Evolutionary conservation across 2,329 filamentous ascomycete genomes (phyloP), one percentile per base, ranked within the genome.

Genomic region (Colletotrichum sp.): DNA sequence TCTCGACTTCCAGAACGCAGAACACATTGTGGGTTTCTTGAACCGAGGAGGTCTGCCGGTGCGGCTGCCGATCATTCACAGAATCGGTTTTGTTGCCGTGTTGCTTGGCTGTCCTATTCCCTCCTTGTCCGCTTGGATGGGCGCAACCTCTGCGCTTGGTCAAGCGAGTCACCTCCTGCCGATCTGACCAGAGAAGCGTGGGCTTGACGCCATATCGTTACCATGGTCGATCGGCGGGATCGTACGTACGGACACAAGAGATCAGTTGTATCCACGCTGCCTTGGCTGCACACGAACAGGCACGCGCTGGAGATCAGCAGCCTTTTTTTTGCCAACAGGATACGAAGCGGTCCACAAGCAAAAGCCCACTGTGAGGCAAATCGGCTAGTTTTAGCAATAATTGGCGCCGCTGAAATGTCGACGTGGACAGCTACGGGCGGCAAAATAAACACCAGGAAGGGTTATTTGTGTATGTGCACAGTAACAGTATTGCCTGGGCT

Each of bases 291-390:
- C 39, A 52, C 26, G 30, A 59, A 62, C 16, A 71, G 49, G 68
- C 62, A 66, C 21, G 44, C 52, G 68, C 49, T 28, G 52, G 39
- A 28, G 72, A 75, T 67, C 72, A 62, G 68, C 68, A 26, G 32
- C 16, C n/a, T 72, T 60, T 21, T 66, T 63, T 55, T 36, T 5
- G 12, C 24, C 15, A 28, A 59, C 26, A 21, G 68, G 60, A 75
- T 71, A 71, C 68, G 68, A 74, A 66, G 32, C 16, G 68, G 32
- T 55, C 72, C 72, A 75, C 68, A 66, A 34, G 72, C 52, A 26
- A 44, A 18, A 71, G 28, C 32, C 66, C 52, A 66, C 69, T 26
- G 39, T 10, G 24, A 32, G 69, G 62, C 62, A 71, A 55, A 64
- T 63, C 12, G 9, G 13, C 69, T 21, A 28, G 28, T n/a, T 13